A percentile compares a stretch with the other conserved stretches of the same genome.
Evolutionary conservation across 331 rosid genomes (phyloP).

Genomic region (Quercus phellos): DNA sequence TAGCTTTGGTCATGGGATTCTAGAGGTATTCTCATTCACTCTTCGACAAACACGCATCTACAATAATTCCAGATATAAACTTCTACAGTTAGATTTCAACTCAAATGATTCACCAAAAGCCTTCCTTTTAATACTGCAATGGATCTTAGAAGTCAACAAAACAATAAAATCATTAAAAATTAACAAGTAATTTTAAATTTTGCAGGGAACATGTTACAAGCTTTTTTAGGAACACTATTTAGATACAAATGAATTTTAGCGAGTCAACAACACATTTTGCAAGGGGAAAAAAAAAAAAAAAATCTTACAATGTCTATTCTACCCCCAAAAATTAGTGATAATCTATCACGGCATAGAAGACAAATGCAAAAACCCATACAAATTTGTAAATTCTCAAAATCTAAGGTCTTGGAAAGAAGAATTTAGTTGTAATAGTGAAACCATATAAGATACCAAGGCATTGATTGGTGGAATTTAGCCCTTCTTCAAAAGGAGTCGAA

Average conservation of each 20-base stretch:
- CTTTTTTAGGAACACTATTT: not conserved
- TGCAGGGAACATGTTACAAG: not conserved
- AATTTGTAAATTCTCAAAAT: not conserved
- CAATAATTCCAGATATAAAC: not conserved
- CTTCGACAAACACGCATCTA: not conserved
- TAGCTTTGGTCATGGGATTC: slow-evolving; percentile 95
- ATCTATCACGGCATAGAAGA: not conserved
- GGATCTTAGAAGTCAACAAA: not conserved
- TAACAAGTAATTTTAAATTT: not conserved
- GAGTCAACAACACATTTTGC: not conserved
- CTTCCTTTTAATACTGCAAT: not conserved
- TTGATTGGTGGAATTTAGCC: not conserved
- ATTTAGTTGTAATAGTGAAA: not conserved
- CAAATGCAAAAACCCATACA: not conserved
- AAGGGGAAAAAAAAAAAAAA: not conserved
- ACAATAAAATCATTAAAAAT: not conserved
- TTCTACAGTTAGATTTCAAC: not conserved
- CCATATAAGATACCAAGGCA: not conserved
- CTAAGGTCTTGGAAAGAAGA: not conserved
- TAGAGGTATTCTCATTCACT: slow-evolving; percentile 52
- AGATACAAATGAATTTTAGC: not conserved
- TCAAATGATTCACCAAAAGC: not conserved
- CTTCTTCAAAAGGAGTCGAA: not conserved
- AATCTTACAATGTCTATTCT: not conserved
- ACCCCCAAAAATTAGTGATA: not conserved